Conservation (phyloP, 805 yeast genomes). For the Metschnikowia picachoensis region DNA sequence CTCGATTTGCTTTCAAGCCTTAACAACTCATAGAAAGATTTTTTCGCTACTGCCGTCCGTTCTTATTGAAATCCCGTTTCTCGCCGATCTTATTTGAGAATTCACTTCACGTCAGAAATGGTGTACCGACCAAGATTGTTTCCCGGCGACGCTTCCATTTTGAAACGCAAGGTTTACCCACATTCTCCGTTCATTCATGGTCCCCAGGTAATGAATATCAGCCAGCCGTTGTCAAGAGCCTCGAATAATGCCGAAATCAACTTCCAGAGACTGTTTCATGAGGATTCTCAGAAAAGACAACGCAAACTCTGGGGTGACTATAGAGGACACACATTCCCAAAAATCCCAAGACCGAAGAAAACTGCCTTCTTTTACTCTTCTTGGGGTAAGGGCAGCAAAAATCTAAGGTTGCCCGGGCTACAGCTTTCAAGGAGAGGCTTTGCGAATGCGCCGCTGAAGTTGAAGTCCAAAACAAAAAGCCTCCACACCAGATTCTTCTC, state of each 20-base stretch:
- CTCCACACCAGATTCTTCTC: conserved; percentile 40
- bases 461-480: conserved; percentile 33
- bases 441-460: conserved; percentile 34
- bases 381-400: conserved; percentile 27
- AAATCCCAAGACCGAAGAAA: conserved; percentile 55
- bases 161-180: conserved; percentile 13
- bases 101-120: conserved; percentile 7
- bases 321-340: conserved; percentile 37
- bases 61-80: not conserved
- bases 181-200: conserved; percentile 28
- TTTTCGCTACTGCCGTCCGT: not conserved
- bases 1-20: too few relatives aligned
- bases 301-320: conserved; percentile 29
- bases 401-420: conserved; percentile 18
- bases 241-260: conserved; percentile 33
- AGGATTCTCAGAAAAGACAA: conserved; percentile 12
- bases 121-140: conserved; percentile 17
- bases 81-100: not conserved
- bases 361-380: conserved; percentile 49
- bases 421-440: conserved; percentile 29
- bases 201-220: conserved; percentile 37
- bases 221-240: conserved; percentile 43
- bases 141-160: conserved; percentile 14
- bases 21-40: too few relatives aligned
- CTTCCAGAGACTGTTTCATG: conserved; percentile 15